Evolutionary conservation across 129 eudicot genomes (phyloP).

Genomic region (Dittrichia graveolens): DNA sequence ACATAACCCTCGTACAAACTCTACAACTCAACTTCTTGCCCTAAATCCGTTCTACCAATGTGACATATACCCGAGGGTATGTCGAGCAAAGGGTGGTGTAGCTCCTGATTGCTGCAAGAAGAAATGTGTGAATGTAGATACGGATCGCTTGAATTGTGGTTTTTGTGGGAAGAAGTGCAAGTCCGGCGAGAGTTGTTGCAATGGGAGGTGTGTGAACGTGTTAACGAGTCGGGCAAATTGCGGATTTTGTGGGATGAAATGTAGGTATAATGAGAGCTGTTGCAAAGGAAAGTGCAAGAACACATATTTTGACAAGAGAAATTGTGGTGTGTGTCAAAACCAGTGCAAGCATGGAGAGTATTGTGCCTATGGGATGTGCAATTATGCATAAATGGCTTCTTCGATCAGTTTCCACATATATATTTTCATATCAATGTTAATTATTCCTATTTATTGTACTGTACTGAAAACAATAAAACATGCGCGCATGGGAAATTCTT

Average conservation of each 20-base stretch:
- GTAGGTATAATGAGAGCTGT: conserved; percentile 45
- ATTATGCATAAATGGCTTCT: conserved; percentile 39
- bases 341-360: conserved; percentile 45
- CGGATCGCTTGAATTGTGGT: conserved; percentile 40
- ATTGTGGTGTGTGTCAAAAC: conserved; percentile 46
- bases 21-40: conserved; percentile 27
- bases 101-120: conserved; percentile 48
- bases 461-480: not conserved
- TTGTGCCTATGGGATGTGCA: conserved; percentile 51
- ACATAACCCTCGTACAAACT: conserved; percentile 22
- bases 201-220: conserved; percentile 30
- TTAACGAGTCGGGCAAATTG: conserved; percentile 35
- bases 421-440: not conserved
- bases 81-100: conserved; percentile 35
- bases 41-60: conserved; percentile 40
- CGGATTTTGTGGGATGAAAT: conserved; percentile 43
- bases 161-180: conserved; percentile 46
- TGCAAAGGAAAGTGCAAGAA: conserved; percentile 47
- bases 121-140: conserved; percentile 48
- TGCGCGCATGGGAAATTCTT: not conserved
- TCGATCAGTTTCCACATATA: too few species aligned
- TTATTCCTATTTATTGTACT: conserved; percentile 15
- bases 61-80: conserved; percentile 45
- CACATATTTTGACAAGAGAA: conserved; percentile 28
- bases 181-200: conserved; percentile 40